A percentile compares a stretch with the other conserved stretches of the same genome.
Evolutionary conservation across 495 filamentous ascomycete genomes (phyloP).

Genomic region (Penicillium diatomitis): DNA sequence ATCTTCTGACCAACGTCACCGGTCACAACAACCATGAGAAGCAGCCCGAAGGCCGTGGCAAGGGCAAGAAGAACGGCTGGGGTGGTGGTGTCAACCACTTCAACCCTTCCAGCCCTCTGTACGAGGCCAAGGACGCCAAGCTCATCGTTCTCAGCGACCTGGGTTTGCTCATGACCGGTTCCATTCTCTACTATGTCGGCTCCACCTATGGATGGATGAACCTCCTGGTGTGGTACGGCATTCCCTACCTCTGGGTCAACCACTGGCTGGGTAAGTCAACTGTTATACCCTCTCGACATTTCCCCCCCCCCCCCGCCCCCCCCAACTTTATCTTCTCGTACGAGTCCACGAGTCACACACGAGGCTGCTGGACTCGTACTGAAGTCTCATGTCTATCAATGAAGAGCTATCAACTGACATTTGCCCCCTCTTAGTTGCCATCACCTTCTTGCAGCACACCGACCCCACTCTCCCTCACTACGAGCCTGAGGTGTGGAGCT

Average conservation of each 20-base stretch:
- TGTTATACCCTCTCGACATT: background rate
- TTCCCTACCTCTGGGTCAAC: constrained; percentile 97
- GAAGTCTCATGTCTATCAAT: no score
- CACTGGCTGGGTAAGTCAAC: constrained; percentile 63
- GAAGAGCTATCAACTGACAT: no score
- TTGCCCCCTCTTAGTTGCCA: constrained; percentile 35
- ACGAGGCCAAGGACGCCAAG: constrained; percentile 80
- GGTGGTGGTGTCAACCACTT: constrained; percentile 89
- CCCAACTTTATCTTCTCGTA: background rate
- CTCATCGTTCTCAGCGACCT: constrained; percentile 77
- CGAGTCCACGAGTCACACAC: no score
- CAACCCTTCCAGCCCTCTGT: constrained; percentile 76
- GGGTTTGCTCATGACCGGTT: constrained; percentile 53
- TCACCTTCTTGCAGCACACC: constrained; percentile 55
- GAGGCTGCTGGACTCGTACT: no score
- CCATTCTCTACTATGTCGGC: constrained; percentile 48
- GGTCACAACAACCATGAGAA: constrained; percentile 88
- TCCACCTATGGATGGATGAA: constrained; percentile 76
- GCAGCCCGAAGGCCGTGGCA: constrained; percentile 76
- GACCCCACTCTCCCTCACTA: constrained; percentile 52
- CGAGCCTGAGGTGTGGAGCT: constrained; percentile 46
- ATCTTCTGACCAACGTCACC: constrained; percentile 75
- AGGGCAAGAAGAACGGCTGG: constrained; percentile 81
- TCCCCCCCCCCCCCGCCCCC: no score
- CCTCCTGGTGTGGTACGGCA: constrained; percentile 83